Conservation (phyloP, 345 rosid genomes). For the Hibiscus mutabilis region DNA sequence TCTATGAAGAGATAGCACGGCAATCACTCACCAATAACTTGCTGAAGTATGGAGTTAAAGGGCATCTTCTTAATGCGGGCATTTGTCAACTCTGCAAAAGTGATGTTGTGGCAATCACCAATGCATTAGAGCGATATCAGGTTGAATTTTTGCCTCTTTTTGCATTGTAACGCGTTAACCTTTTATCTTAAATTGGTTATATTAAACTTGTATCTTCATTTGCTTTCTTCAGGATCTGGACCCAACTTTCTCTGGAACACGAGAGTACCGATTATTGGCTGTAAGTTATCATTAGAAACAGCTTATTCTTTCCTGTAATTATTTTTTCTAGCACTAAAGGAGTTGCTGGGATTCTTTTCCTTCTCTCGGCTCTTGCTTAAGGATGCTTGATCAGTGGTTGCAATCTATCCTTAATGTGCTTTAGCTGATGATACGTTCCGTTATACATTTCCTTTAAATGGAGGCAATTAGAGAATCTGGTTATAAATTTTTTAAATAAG, state of each 20-base stretch:
- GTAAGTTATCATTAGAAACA: constrained; percentile 27
- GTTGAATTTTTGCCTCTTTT: constrained; percentile 32
- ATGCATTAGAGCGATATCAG: constrained; percentile 93
- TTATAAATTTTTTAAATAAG: neutral
- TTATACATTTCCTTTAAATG: neutral
- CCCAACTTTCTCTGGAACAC: constrained; percentile 91
- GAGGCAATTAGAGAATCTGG: neutral
- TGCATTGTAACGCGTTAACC: neutral
- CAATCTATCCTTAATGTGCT: neutral
- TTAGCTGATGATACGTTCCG: neutral
- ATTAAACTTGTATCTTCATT: constrained; percentile 2
- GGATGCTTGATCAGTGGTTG: neutral
- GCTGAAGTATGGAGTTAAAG: constrained; percentile 96
- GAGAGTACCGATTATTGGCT: constrained; percentile 65
- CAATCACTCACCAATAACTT: constrained; percentile 73
- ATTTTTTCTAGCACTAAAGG: neutral
- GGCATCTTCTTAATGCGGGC: constrained; percentile 99
- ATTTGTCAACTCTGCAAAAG: constrained; percentile 92
- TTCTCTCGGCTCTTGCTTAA: neutral
- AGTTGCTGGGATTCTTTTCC: neutral
- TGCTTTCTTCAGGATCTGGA: constrained; percentile 67
- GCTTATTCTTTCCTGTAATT: neutral
- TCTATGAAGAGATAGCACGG: constrained; percentile 77
- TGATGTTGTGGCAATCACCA: constrained; percentile 76
- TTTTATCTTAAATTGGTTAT: neutral